Base-by-base conservation (phyloP, 495 filamentous ascomycete species). In the Cenococcum geophilum region DNA sequence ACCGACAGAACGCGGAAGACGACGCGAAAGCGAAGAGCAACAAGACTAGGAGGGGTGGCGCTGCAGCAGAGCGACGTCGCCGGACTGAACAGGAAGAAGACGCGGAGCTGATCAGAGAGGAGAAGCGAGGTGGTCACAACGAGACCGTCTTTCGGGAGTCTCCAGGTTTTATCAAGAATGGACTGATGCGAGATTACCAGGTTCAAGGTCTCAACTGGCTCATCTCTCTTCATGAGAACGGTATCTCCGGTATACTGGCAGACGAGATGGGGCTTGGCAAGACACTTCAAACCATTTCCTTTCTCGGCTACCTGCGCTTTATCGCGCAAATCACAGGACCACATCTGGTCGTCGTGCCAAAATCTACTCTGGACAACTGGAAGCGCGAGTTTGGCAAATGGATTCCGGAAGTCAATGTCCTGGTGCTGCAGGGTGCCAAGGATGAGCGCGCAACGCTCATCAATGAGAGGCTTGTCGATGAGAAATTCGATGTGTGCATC, bases 281-380 rank as follows among this genome's bases (percentile, higher is more conserved):
- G 77, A 97, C 92, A 1, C 74, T 97, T 51, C 92, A 97, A 76
- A 97, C 92, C 0, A 86, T 86, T 42, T 77, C 84, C n/a, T 97
- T 97, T 76, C 76, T 97, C 10, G 95, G 95, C 5, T 97, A 99
- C 67, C 81, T 99, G 22, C 85, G 95, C 61, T 92, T 92, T 72
- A 82, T 97, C 35, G 86, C 86, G 71, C 89, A 83, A 58, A 97
- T 89, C 66, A 86, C 80, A 23, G 95, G 95, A 0, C 95, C 95
- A n/a, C 95, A 99, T 76, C 78, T 99, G 5, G 80, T 99, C 47
- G 89, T 81, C 0, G 95, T 99, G 9, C 95, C 95, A 18, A 99
- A 99, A 72, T 97, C 95, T 14, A 99, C 95, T 0, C 81, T 99
- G 9, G 91, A 99, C 76, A 99, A 99, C 72, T 99, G 95, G 95